phyloP scores from a whole-genome alignment of 2,329 filamentous ascomycete genomes.

The Botrytis medusae region DNA sequence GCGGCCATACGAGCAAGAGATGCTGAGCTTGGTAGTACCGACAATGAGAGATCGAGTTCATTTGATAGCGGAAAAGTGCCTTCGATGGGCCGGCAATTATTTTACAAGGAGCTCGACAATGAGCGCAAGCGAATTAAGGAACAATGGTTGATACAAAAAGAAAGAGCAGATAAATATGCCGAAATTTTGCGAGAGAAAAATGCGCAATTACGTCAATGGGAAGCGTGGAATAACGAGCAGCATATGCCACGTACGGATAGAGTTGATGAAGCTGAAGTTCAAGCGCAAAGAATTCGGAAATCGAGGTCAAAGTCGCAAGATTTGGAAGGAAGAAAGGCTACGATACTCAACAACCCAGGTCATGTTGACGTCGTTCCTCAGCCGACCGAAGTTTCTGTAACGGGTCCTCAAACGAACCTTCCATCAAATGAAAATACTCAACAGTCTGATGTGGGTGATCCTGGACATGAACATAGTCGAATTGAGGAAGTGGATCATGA shows the following conservation, averaged over 20 bases:
- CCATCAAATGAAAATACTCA: background rate
- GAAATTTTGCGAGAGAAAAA: conserved; percentile 3
- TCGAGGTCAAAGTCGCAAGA: conserved; percentile 6
- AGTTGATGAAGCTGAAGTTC: background rate
- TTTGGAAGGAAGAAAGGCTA: background rate
- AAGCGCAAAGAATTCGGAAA: conserved; percentile 6
- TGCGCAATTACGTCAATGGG: conserved; percentile 5
- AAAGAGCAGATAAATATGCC: conserved; percentile 13
- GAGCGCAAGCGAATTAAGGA: conserved; percentile 9
- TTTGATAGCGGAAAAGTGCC: background rate
- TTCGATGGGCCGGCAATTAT: background rate
- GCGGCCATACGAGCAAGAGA: conserved; percentile 21
- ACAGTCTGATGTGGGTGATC: background rate
- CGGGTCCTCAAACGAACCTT: background rate
- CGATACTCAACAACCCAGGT: background rate
- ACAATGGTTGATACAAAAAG: conserved; percentile 18
- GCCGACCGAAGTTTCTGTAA: background rate
- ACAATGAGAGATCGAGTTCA: conserved; percentile 2
- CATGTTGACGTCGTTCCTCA: background rate
- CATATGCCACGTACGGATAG: background rate
- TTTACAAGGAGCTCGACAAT: conserved; percentile 2
- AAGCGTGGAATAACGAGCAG: background rate
- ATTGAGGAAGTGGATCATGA: background rate
- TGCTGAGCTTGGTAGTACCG: background rate
- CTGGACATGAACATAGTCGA: background rate